A percentile compares a stretch with the other conserved stretches of the same genome.
These are phyloP conservation scores for Malus fusca DNA, from an alignment of 306 rosid genomes.

Conservation along the genomic window DNA sequence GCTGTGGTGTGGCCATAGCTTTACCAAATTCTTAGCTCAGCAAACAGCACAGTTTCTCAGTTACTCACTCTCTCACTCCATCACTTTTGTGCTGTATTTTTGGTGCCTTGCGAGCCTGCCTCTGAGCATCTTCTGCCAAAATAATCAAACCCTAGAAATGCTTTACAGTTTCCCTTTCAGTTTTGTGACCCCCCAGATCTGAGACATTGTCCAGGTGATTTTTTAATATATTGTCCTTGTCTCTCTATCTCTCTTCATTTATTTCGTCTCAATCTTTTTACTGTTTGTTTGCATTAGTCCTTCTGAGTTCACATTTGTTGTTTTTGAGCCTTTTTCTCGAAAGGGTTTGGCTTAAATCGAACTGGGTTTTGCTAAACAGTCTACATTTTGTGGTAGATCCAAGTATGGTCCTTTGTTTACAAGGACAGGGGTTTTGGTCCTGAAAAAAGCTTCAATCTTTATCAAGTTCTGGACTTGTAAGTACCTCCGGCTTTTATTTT, in stretches of 20 bases:
- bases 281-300: constrained; percentile 6
- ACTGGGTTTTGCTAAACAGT: constrained; percentile 9
- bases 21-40: constrained; percentile 22
- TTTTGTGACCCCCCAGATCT: constrained; percentile 42
- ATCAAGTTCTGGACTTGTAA: constrained; percentile 3
- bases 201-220: constrained; percentile 15
- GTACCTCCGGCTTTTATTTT: constrained; percentile 7
- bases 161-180: constrained; percentile 14
- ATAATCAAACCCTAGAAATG: constrained; percentile 34
- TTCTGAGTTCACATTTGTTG: background rate
- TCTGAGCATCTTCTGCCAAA: background rate
- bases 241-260: background rate
- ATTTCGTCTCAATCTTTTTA: too few species aligned
- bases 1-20: background rate
- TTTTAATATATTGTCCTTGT: background rate
- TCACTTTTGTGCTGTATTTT: constrained; percentile 24
- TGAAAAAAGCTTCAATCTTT: constrained; percentile 11
- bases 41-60: constrained; percentile 20
- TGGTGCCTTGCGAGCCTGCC: constrained; percentile 21
- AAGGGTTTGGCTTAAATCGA: constrained; percentile 14
- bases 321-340: background rate
- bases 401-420: constrained; percentile 8
- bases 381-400: constrained; percentile 41
- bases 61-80: constrained; percentile 7
- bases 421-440: background rate